A percentile compares a stretch with the other conserved stretches of the same genome.
Conservation (phyloP, 1,139 yeast genomes). For the Taphrina confusa region DNA sequence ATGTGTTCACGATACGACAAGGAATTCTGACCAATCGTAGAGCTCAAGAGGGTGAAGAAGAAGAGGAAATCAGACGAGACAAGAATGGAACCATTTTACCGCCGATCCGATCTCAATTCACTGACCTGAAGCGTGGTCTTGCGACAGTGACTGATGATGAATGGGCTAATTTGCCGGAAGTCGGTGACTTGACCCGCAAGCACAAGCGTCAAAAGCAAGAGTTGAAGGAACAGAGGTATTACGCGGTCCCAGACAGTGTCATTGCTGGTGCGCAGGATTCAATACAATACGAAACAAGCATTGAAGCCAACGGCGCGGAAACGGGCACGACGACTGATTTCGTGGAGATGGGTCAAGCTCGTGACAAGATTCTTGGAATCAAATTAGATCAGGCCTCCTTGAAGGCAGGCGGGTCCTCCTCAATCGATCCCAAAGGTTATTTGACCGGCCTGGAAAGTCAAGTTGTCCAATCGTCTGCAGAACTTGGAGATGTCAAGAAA, state of each 20-base stretch:
- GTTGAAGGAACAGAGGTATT: slow-evolving; percentile 61
- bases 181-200: slow-evolving; percentile 78
- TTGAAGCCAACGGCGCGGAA: slow-evolving; percentile 38
- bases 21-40: slow-evolving; percentile 21
- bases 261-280: slow-evolving; percentile 46
- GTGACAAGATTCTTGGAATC: slow-evolving; percentile 55
- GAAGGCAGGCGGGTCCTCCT: slow-evolving; percentile 39
- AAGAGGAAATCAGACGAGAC: slow-evolving; percentile 36
- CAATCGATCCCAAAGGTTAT: slow-evolving; percentile 49
- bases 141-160: slow-evolving; percentile 63
- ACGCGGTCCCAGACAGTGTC: slow-evolving; percentile 80
- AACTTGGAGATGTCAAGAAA: slow-evolving; percentile 58
- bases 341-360: slow-evolving; percentile 56
- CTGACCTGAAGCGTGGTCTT: slow-evolving; percentile 64
- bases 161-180: slow-evolving; percentile 85
- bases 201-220: slow-evolving; percentile 72
- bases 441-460: slow-evolving; percentile 48
- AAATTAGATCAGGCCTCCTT: slow-evolving; percentile 51
- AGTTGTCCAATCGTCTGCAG: slow-evolving; percentile 42
- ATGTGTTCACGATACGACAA: neutral
- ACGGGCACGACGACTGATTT: slow-evolving; percentile 51
- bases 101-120: slow-evolving; percentile 51
- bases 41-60: slow-evolving; percentile 16
- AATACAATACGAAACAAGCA: slow-evolving; percentile 38
- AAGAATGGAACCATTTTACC: slow-evolving; percentile 43